phyloP scores from a whole-genome alignment of 306 rosid species.

The Fragaria ananassa region DNA sequence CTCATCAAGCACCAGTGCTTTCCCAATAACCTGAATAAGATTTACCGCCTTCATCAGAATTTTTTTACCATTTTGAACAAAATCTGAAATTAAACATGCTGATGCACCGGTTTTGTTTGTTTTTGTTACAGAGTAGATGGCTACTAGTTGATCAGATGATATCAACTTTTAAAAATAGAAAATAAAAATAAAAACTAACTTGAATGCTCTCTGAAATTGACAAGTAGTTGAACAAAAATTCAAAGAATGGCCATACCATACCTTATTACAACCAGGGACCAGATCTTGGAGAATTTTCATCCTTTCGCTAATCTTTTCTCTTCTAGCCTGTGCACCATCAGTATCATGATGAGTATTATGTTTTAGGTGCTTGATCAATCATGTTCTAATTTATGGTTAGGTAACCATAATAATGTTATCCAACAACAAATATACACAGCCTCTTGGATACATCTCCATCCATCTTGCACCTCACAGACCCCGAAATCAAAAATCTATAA shows the following conservation, averaged over 20 bases:
- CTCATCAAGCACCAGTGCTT: constrained; percentile 92
- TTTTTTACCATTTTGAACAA: constrained; percentile 10
- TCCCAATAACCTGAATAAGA: constrained; percentile 78
- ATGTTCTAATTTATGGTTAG: background rate
- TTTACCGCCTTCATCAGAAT: background rate
- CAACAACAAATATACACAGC: background rate
- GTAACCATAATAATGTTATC: background rate
- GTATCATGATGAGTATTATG: constrained; percentile 2
- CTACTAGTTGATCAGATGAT: background rate
- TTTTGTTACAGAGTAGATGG: background rate
- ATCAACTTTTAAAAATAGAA: too few relatives aligned
- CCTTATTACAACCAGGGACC: constrained; percentile 97
- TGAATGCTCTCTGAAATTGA: background rate
- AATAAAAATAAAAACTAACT: background rate
- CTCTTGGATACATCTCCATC: background rate
- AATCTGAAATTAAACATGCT: background rate
- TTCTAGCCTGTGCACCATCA: constrained; percentile 72
- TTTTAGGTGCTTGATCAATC: background rate
- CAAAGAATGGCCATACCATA: constrained; percentile 28
- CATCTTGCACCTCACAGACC: background rate
- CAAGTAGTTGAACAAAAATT: background rate
- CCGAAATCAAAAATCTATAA: background rate
- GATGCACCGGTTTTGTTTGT: background rate
- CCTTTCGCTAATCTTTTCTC: constrained; percentile 94
- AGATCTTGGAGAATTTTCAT: constrained; percentile 91